phyloP scores from a whole-genome alignment of 139 green algal genomes.

The Volvox africanus region DNA sequence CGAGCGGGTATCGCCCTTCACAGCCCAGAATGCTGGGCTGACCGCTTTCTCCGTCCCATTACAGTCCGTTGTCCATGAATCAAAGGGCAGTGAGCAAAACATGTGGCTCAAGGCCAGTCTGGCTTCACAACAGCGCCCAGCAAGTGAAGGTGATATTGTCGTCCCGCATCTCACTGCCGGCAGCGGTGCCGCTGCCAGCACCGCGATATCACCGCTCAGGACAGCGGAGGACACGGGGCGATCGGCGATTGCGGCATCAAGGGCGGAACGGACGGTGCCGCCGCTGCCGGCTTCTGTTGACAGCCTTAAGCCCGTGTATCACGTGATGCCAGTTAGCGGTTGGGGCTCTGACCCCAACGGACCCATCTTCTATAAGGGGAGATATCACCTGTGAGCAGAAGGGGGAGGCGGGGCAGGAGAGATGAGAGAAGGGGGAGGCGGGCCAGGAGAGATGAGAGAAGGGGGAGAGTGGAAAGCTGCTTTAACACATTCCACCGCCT shows the following conservation, averaged over 20 bases:
- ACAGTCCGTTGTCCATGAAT: not conserved
- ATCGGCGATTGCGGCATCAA: not conserved
- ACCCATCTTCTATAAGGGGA: slow-evolving; percentile 65
- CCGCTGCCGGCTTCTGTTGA: slow-evolving; percentile 18
- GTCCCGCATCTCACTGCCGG: not conserved
- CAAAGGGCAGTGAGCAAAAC: not conserved
- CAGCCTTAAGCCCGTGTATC: slow-evolving; percentile 64
- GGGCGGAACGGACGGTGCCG: not conserved
- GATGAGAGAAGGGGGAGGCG: not conserved
- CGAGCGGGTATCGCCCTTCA: not conserved
- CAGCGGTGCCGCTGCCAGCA: not conserved
- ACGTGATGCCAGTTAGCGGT: slow-evolving; percentile 67
- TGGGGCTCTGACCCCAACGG: slow-evolving; percentile 86
- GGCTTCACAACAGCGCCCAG: not conserved
- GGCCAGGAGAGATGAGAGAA: not conserved
- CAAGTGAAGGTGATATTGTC: not conserved
- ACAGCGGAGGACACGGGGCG: not conserved
- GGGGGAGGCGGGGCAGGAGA: too few relatives aligned
- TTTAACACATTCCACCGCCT: too few relatives aligned
- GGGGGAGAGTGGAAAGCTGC: not conserved
- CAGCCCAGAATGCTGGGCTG: not conserved
- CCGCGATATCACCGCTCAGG: not conserved
- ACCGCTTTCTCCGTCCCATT: not conserved
- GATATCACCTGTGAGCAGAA: slow-evolving; percentile 60
- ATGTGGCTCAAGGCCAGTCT: slow-evolving; percentile 2